phyloP scores from a whole-genome alignment of 495 filamentous ascomycete genomes.

The Trichocladium antarcticum region DNA sequence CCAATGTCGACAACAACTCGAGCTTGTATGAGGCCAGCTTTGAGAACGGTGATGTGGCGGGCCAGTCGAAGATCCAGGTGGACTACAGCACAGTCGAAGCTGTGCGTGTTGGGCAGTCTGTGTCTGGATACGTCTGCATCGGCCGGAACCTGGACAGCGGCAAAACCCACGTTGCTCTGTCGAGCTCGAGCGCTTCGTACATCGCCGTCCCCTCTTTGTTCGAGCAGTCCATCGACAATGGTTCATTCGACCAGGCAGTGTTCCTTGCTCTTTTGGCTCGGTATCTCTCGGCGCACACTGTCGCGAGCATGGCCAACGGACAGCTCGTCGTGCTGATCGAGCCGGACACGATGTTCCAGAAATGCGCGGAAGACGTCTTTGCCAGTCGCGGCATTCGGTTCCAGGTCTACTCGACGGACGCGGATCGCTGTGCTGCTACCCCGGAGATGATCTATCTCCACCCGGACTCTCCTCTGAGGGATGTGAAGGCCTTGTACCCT shows the following conservation, averaged over 20 bases:
- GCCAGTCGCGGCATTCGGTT: conserved; percentile 7
- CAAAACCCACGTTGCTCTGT: conserved; percentile 22
- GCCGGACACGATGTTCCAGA: conserved; percentile 24
- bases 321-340: conserved; percentile 23
- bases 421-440: neutral
- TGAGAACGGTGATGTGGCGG: neutral
- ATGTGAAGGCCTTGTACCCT: conserved; percentile 23
- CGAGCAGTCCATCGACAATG: neutral
- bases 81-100: conserved; percentile 30
- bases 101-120: conserved; percentile 7
- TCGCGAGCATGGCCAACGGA: conserved; percentile 3
- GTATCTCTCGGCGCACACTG: conserved; percentile 17
- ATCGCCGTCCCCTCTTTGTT: neutral
- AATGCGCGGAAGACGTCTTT: conserved; percentile 20
- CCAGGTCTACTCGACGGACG: conserved; percentile 9
- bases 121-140: conserved; percentile 20
- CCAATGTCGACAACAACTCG: neutral
- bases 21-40: conserved; percentile 15
- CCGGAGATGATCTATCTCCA: conserved; percentile 17
- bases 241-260: neutral
- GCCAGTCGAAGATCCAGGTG: conserved; percentile 19
- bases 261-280: conserved; percentile 17
- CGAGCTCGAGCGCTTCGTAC: conserved; percentile 25
- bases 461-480: conserved; percentile 12
- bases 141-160: conserved; percentile 20